Percentiles rank a stretch among this genome's conserved stretches.
phyloP scores from a whole-genome alignment of 2,329 filamentous ascomycete species.

The Arthroderma sp. region DNA sequence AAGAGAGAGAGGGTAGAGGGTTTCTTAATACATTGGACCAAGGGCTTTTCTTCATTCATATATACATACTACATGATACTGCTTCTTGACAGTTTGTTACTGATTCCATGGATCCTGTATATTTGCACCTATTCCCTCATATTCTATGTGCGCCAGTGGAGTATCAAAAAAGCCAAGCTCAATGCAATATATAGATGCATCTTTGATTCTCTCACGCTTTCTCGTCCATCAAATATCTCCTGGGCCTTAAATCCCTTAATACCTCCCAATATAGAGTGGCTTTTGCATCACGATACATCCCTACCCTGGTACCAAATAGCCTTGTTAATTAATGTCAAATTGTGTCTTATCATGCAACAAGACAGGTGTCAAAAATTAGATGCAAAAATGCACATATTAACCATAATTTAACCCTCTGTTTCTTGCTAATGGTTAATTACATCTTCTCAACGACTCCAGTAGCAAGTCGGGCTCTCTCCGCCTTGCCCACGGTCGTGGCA shows the following conservation, averaged over 20 bases:
- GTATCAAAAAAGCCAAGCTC: neutral
- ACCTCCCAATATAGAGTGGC: neutral
- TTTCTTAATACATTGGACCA: neutral
- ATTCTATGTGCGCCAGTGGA: neutral
- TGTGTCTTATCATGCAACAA: neutral
- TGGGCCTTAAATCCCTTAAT: neutral
- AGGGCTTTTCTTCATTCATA: neutral
- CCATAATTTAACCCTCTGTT: neutral
- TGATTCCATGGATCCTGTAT: neutral
- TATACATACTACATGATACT: neutral
- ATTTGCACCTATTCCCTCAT: too few relatives aligned
- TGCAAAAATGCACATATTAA: neutral
- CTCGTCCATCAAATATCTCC: neutral
- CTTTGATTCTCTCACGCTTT: neutral
- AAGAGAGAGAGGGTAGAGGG: neutral
- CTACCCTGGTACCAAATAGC: neutral
- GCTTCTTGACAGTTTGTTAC: neutral
- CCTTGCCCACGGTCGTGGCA: constrained; percentile 36
- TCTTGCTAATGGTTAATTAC: constrained; percentile 18
- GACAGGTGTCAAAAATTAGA: neutral
- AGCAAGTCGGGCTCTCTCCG: constrained; percentile 34
- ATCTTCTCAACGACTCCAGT: constrained; percentile 38
- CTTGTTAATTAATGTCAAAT: neutral
- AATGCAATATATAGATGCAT: neutral
- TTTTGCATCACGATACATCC: too few relatives aligned